phyloP scores from a whole-genome alignment of 345 rosid species.

The Brassica carinata region DNA sequence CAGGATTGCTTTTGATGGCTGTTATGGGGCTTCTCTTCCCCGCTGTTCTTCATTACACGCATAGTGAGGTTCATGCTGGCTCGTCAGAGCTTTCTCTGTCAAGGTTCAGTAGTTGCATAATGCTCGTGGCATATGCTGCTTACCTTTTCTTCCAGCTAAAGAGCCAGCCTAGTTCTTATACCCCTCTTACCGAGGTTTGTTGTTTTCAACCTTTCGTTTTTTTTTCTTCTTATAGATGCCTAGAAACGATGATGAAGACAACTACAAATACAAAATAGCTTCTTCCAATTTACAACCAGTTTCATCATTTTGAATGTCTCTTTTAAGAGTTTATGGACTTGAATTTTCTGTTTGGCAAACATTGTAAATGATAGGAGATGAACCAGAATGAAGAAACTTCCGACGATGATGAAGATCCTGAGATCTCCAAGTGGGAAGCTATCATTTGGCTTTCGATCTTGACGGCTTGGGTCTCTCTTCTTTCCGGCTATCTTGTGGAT shows the following conservation, averaged over 20 bases:
- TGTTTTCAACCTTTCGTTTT: neutral
- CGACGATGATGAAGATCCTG: constrained; percentile 64
- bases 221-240: neutral
- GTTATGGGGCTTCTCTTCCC: constrained; percentile 98
- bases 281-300: constrained; percentile 2
- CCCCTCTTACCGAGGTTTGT: constrained; percentile 63
- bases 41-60: constrained; percentile 86
- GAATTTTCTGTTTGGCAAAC: constrained; percentile 23
- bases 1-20: constrained; percentile 93
- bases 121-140: constrained; percentile 87
- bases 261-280: neutral
- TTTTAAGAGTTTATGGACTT: constrained; percentile 24
- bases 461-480: constrained; percentile 88
- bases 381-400: constrained; percentile 46
- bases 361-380: constrained; percentile 56
- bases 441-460: constrained; percentile 80
- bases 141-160: constrained; percentile 86
- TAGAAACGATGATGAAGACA: neutral
- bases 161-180: constrained; percentile 52
- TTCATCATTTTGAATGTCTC: neutral
- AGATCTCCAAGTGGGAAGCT: constrained; percentile 83
- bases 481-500: constrained; percentile 90
- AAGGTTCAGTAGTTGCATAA: constrained; percentile 91
- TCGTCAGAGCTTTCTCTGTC: constrained; percentile 90
- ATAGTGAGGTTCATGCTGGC: constrained; percentile 83